Percentiles rank a stretch among this genome's conserved stretches.
Conservation (phyloP, 352 stramenopile genomes). For the Globisporangium nodosum region DNA sequence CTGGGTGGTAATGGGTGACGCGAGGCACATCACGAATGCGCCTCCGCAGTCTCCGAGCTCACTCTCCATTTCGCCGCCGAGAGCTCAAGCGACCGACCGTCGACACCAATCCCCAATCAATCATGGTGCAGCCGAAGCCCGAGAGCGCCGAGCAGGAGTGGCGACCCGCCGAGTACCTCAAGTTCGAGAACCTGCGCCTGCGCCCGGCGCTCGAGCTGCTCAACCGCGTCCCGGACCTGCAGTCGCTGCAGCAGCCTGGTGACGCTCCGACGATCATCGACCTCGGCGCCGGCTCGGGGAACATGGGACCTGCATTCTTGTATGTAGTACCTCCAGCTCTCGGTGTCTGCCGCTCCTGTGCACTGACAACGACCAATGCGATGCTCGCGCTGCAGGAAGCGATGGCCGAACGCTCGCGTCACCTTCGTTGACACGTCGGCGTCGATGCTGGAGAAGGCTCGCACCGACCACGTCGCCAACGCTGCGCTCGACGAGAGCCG, state of each 20-base stretch:
- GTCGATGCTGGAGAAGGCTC: constrained; percentile 47
- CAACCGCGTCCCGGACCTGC: constrained; percentile 24
- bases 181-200: constrained; percentile 54
- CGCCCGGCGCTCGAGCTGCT: constrained; percentile 63
- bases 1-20: background rate
- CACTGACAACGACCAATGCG: background rate
- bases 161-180: constrained; percentile 54
- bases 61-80: background rate
- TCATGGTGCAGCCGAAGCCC: background rate
- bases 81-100: background rate
- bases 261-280: constrained; percentile 40
- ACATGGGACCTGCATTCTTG: constrained; percentile 62
- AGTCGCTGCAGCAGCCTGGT: constrained; percentile 1
- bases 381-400: constrained; percentile 17
- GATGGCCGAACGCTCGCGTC: constrained; percentile 42
- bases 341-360: background rate
- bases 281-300: constrained; percentile 58
- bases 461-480: constrained; percentile 26
- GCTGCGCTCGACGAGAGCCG: constrained; percentile 17
- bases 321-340: constrained; percentile 15
- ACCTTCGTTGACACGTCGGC: constrained; percentile 61
- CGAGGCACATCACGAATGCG: too few relatives aligned
- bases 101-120: background rate
- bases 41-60: background rate
- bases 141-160: constrained; percentile 16